Evolutionary conservation across 75 land plant species (phyloP).

Genomic region (Gnetum montanum): DNA sequence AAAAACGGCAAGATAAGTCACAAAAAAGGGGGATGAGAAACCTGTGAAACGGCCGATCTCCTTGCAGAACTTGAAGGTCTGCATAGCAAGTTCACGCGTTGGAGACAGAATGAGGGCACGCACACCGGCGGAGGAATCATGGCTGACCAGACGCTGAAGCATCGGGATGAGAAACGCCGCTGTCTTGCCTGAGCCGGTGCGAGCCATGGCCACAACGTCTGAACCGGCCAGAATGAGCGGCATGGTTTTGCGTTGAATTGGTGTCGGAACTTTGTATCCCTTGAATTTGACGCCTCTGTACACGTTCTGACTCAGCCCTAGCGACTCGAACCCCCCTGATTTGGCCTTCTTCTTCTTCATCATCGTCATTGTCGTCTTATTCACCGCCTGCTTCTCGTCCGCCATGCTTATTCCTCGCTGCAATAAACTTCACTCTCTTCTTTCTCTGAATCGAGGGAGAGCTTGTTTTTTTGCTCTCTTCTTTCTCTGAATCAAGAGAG

Average conservation of each 20-base stretch:
- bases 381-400: too few species aligned
- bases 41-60: constrained; percentile 79
- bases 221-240: constrained; percentile 74
- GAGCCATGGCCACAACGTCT: constrained; percentile 99
- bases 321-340: constrained; percentile 88
- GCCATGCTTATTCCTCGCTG: too few species aligned
- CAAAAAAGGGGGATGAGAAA: too few species aligned
- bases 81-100: constrained; percentile 80
- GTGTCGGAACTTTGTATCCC: constrained; percentile 89
- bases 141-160: constrained; percentile 62
- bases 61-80: constrained; percentile 83
- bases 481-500: too few species aligned
- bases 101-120: constrained; percentile 83
- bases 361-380: too few species aligned
- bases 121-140: constrained; percentile 48
- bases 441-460: too few species aligned
- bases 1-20: too few species aligned
- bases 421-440: too few species aligned
- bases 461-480: too few species aligned
- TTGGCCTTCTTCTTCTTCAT: constrained; percentile 79
- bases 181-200: constrained; percentile 95
- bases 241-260: constrained; percentile 94
- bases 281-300: constrained; percentile 65
- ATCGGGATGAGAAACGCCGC: constrained; percentile 92
- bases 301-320: constrained; percentile 54